Conservation (phyloP, 148 eudicot genomes). For the Euryodendron excelsum region DNA sequence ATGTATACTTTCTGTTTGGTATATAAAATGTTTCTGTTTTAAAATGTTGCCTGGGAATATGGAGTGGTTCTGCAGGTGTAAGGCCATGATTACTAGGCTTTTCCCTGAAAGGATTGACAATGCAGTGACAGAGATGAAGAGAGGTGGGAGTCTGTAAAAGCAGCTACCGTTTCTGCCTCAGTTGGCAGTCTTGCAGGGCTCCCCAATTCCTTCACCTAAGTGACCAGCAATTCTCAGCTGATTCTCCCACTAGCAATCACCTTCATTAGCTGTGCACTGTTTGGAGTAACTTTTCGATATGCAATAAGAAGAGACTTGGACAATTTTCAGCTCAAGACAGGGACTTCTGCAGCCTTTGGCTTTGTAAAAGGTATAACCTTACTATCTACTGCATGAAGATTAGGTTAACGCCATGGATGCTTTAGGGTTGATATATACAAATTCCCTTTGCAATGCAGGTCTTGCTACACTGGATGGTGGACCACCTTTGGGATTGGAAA, state of each 20-base stretch:
- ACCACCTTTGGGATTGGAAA: constrained; percentile 56
- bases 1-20: too few species aligned
- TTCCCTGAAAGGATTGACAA: too few species aligned
- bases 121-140: constrained; percentile 51
- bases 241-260: constrained; percentile 59
- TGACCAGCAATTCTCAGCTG: constrained; percentile 41
- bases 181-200: constrained; percentile 71
- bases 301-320: constrained; percentile 88
- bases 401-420: not conserved
- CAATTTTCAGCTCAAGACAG: constrained; percentile 82
- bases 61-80: too few species aligned
- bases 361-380: constrained; percentile 74
- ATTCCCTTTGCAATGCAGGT: constrained; percentile 57
- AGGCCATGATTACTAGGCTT: too few species aligned
- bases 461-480: constrained; percentile 73
- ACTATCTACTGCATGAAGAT: not conserved
- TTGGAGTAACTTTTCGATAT: constrained; percentile 82
- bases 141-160: constrained; percentile 79
- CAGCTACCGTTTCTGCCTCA: constrained; percentile 63
- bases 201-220: constrained; percentile 55
- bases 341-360: constrained; percentile 85
- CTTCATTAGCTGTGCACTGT: constrained; percentile 80
- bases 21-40: too few species aligned
- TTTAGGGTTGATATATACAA: not conserved
- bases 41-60: too few species aligned